phyloP scores from a whole-genome alignment of 2,329 filamentous ascomycete species.

The Venturia oleaginea region DNA sequence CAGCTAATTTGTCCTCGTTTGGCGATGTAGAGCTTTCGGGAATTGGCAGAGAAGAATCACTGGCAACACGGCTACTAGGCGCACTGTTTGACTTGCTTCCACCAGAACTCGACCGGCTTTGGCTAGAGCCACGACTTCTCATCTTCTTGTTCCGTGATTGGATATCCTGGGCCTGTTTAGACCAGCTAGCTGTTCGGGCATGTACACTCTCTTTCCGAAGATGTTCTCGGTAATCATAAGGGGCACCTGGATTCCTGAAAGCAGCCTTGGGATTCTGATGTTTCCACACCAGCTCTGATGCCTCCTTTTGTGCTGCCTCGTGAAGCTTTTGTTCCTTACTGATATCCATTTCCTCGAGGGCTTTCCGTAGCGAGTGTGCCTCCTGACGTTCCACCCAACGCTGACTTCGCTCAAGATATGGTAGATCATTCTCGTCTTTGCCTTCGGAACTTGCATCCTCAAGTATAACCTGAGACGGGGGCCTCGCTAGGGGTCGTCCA shows the following conservation, averaged over 20 bases:
- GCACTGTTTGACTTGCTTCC: slow-evolving; percentile 8
- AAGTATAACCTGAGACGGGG: slow-evolving; percentile 17
- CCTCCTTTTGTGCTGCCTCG: slow-evolving; percentile 64
- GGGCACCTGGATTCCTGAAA: slow-evolving; percentile 44
- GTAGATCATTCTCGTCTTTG: slow-evolving; percentile 42
- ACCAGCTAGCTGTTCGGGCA: slow-evolving; percentile 21
- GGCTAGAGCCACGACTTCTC: slow-evolving; percentile 28
- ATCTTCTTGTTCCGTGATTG: slow-evolving; percentile 13
- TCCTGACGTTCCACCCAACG: slow-evolving; percentile 78
- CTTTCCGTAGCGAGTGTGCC: slow-evolving; percentile 57
- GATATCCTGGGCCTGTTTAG: slow-evolving; percentile 14
- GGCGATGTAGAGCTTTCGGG: slow-evolving; percentile 14
- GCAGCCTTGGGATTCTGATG: slow-evolving; percentile 62
- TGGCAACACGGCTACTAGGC: slow-evolving; percentile 26
- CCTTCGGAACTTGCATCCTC: neutral
- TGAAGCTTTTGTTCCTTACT: slow-evolving; percentile 57
- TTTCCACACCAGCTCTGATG: slow-evolving; percentile 68
- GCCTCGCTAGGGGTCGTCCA: slow-evolving; percentile 27
- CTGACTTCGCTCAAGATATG: slow-evolving; percentile 64
- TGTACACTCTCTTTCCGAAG: slow-evolving; percentile 48
- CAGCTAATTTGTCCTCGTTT: slow-evolving; percentile 16
- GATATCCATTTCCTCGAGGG: slow-evolving; percentile 65
- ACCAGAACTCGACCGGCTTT: slow-evolving; percentile 21
- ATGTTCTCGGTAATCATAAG: slow-evolving; percentile 53
- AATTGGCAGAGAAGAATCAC: slow-evolving; percentile 19